A percentile compares a stretch with the other conserved stretches of the same genome.
Evolutionary conservation across 805 yeast genomes (phyloP).

Genomic region (Cyberlindnera euphorbiiphila): DNA sequence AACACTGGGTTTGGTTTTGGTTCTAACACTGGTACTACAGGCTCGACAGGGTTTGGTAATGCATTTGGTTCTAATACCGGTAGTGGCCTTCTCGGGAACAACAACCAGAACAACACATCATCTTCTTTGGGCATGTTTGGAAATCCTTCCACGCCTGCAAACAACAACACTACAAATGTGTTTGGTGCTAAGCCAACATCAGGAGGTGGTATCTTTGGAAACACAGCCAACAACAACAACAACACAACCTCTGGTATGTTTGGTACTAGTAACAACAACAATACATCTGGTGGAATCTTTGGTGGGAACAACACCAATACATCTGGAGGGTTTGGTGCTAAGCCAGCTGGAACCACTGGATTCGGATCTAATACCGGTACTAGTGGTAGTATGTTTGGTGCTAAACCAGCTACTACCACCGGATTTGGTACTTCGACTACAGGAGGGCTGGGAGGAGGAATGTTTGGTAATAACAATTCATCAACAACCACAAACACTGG

Average conservation of each 20-base stretch:
- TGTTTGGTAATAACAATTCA: slow-evolving; percentile 35
- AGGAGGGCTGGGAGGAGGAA: slow-evolving; percentile 32
- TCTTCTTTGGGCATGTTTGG: slow-evolving; percentile 39
- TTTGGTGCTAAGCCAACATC: slow-evolving; percentile 25
- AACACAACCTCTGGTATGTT: slow-evolving; percentile 28
- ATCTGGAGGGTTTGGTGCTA: too few species aligned
- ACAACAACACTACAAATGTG: slow-evolving; percentile 28
- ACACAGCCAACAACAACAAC: slow-evolving; percentile 17
- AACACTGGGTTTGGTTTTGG: slow-evolving; percentile 26
- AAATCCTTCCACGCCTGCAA: slow-evolving; percentile 26
- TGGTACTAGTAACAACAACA: slow-evolving; percentile 25
- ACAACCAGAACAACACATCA: slow-evolving; percentile 21
- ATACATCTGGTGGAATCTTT: slow-evolving; percentile 35
- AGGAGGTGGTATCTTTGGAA: slow-evolving; percentile 42
- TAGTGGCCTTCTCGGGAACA: slow-evolving; percentile 40
- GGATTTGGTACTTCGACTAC: slow-evolving; percentile 14
- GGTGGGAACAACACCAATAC: slow-evolving; percentile 26
- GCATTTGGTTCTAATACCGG: slow-evolving; percentile 15
- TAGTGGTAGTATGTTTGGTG: slow-evolving; percentile 36
- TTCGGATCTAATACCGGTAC: slow-evolving; percentile 1
- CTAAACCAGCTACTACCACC: slow-evolving; percentile 20
- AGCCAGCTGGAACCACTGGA: slow-evolving; percentile 21
- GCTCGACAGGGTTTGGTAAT: slow-evolving; percentile 23
- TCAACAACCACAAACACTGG: slow-evolving; percentile 28
- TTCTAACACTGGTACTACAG: slow-evolving; percentile 12